Evolutionary conservation across 306 rosid genomes (phyloP).

Genomic region (Geum urbanum): DNA sequence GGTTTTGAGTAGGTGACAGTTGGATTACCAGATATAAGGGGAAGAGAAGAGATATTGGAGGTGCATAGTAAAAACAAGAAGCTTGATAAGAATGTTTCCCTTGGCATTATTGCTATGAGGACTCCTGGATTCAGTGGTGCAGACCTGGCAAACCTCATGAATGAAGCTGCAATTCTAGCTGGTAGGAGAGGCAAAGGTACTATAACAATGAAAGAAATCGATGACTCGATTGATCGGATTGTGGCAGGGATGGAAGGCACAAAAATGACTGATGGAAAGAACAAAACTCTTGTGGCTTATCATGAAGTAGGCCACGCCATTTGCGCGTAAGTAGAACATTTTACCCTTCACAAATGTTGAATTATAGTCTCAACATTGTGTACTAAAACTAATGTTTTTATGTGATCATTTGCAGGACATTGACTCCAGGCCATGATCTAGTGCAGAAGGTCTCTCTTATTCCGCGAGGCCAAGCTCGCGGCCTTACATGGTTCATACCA

Average conservation of each 20-base stretch:
- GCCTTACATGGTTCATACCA: slow-evolving; percentile 71
- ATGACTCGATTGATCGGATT: slow-evolving; percentile 68
- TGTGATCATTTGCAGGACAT: slow-evolving; percentile 37
- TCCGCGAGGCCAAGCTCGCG: slow-evolving; percentile 71
- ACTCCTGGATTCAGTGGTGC: slow-evolving; percentile 76
- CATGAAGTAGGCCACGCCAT: slow-evolving; percentile 84
- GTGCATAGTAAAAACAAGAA: slow-evolving; percentile 74
- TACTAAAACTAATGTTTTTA: slow-evolving; percentile 9
- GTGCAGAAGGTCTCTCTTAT: slow-evolving; percentile 71
- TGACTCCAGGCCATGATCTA: slow-evolving; percentile 65
- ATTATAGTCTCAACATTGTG: not conserved
- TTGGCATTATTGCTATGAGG: slow-evolving; percentile 56
- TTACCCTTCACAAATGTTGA: not conserved
- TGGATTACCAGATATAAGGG: slow-evolving; percentile 68
- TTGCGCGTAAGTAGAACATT: slow-evolving; percentile 62
- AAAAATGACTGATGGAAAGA: slow-evolving; percentile 74
- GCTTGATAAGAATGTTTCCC: slow-evolving; percentile 55
- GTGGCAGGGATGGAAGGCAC: slow-evolving; percentile 89
- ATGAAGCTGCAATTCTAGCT: slow-evolving; percentile 84
- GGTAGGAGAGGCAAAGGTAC: slow-evolving; percentile 56
- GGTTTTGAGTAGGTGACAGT: slow-evolving; percentile 44
- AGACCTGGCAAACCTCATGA: slow-evolving; percentile 74
- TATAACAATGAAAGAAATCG: slow-evolving; percentile 56
- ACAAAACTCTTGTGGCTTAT: slow-evolving; percentile 65
- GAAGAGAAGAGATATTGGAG: slow-evolving; percentile 69